Conservation (phyloP, 306 rosid genomes). For the Prunus dulcis region DNA sequence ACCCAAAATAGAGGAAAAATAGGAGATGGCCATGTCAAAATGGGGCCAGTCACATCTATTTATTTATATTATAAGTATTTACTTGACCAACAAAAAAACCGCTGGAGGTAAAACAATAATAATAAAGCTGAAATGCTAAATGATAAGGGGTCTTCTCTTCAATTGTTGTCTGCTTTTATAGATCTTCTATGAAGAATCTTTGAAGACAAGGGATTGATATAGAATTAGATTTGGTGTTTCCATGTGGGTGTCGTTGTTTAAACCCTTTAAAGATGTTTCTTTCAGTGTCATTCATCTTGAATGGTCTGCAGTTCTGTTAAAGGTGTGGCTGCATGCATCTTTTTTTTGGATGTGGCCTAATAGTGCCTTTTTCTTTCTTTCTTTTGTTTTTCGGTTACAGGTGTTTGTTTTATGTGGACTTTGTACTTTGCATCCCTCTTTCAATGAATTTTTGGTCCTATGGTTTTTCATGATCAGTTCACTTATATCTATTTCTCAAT, state of each 20-base stretch:
- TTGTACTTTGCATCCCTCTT: background rate
- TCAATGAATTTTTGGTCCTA: background rate
- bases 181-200: background rate
- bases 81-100: too few species aligned
- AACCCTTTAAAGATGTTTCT: background rate
- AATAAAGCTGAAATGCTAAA: background rate
- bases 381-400: background rate
- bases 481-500: constrained; percentile 5
- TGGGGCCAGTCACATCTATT: too few species aligned
- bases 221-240: background rate
- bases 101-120: background rate
- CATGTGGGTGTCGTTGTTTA: background rate
- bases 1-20: too few species aligned
- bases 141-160: background rate
- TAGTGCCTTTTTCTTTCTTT: background rate
- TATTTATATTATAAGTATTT: too few species aligned
- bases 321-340: background rate
- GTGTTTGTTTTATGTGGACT: background rate
- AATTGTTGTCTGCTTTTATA: background rate
- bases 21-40: too few species aligned
- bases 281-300: background rate
- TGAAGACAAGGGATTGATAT: background rate
- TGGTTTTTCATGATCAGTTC: background rate
- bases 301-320: background rate
- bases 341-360: background rate